Base-by-base conservation (phyloP, 2,329 filamentous ascomycete species). In the Fusarium palustre region DNA sequence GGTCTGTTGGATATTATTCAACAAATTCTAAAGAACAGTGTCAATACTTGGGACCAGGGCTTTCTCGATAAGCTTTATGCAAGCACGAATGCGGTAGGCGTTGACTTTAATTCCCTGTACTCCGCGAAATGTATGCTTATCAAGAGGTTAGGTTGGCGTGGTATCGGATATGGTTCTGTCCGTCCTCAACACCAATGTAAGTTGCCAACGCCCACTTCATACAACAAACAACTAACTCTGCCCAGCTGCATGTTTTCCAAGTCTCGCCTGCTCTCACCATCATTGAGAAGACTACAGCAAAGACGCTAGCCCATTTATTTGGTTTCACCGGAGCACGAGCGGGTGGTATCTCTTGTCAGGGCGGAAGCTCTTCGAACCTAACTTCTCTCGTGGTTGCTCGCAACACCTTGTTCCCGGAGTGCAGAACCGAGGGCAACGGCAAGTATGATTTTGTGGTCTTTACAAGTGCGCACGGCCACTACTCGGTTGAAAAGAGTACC, bases 31-130 rank as follows among this genome's bases (percentile, higher is more conserved):
- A 85, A 88, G 68, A 94, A 97, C 79, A 96, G 92, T 75, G 95
- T 98, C 76, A 99, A 99, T 81, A 97, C 95, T n/a, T 98, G 94
- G 92, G 92, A 97, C 76, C 94, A 97, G 80, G 95, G 95, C 13
- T 99, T 98, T 80, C 81, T 98, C 76, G 94, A 97, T 81, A 98
- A 99, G 82, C 84, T 98, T 20, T 98, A 97, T 79, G 89, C 92
- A n/a, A 91, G 91, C 69, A 97, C 93, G 39, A 96, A 96, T 76
- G 91, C 95, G 42, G 90, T 91, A 76, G 64, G 86, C 80, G 18
- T 20, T 11, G 4, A 10, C 36, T 8, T 16, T 16, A 25, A 18
- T 39, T 12, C 13, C 10, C 12, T 36, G 9, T 41, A 10, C 33
- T 25, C 34, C 15, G 28, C 45, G 25, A 31, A 2, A 33, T 48